Evolutionary conservation across 2,329 filamentous ascomycete species (phyloP).

Genomic region (Trichoderma simmonsii): DNA sequence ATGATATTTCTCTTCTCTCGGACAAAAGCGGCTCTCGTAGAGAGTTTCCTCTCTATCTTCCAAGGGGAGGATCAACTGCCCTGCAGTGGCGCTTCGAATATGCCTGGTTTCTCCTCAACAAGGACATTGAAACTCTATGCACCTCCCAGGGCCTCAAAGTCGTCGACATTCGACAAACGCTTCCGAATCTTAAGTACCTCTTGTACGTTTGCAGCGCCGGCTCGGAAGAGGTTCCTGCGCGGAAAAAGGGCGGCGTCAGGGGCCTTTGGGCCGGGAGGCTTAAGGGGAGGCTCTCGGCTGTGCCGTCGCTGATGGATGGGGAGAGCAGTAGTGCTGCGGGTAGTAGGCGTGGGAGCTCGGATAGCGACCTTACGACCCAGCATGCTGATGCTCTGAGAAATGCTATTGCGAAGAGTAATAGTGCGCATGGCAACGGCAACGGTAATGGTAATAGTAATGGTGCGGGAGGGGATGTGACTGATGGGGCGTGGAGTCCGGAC

Average conservation of each 20-base stretch:
- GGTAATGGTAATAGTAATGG: conserved; percentile 18
- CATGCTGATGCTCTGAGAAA: conserved; percentile 42
- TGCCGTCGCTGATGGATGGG: conserved; percentile 29
- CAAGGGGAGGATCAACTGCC: conserved; percentile 56
- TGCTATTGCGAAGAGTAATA: conserved; percentile 29
- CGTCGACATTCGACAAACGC: conserved; percentile 84
- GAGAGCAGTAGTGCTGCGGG: conserved; percentile 37
- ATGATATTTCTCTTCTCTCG: conserved; percentile 63
- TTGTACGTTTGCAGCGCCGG: conserved; percentile 86
- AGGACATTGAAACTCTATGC: conserved; percentile 76
- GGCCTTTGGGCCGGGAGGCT: conserved; percentile 54
- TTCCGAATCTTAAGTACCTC: conserved; percentile 91
- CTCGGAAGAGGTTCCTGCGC: conserved; percentile 57
- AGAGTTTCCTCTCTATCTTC: conserved; percentile 76
- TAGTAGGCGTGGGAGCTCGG: conserved; percentile 43
- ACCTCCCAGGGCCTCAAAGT: conserved; percentile 69
- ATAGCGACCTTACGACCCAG: conserved; percentile 40
- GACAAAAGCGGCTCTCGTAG: conserved; percentile 52
- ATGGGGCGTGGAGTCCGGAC: conserved; percentile 18
- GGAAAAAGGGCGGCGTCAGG: conserved; percentile 59
- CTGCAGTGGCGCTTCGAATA: conserved; percentile 93
- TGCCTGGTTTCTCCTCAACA: conserved; percentile 93
- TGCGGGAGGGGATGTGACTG: conserved; percentile 1
- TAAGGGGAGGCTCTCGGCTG: conserved; percentile 34
- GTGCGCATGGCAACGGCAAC: conserved; percentile 20